A percentile compares a stretch with the other conserved stretches of the same genome.
Conservation (phyloP, 805 yeast species). For the Yamadazyma akitaensis region DNA sequence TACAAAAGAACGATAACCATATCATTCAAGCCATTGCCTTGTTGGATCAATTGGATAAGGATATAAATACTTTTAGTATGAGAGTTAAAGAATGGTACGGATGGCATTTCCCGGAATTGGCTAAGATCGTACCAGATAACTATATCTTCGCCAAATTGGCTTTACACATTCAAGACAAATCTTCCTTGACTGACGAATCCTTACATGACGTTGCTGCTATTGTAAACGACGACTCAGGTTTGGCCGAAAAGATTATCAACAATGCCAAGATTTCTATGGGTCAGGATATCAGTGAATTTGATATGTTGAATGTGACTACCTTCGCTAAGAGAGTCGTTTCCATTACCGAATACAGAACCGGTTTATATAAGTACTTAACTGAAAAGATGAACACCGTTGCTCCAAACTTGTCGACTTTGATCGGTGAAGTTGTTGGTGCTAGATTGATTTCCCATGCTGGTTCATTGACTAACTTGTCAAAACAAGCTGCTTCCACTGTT, state of each 20-base stretch:
- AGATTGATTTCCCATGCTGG: conserved; percentile 98
- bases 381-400: conserved; percentile 98
- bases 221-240: conserved; percentile 85
- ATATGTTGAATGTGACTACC: conserved; percentile 84
- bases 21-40: conserved; percentile 98
- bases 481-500: conserved; percentile 98
- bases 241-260: conserved; percentile 85
- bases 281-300: conserved; percentile 93
- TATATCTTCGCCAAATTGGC: conserved; percentile 81
- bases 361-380: conserved; percentile 78
- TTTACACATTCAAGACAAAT: conserved; percentile 80
- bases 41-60: conserved; percentile 96
- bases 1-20: conserved; percentile 98
- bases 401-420: conserved; percentile 92
- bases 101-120: conserved; percentile 98
- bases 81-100: conserved; percentile 98
- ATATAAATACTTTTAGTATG: conserved; percentile 95
- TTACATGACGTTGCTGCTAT: conserved; percentile 90
- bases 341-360: conserved; percentile 84
- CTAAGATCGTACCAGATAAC: conserved; percentile 87
- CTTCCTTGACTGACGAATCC: conserved; percentile 85
- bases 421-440: conserved; percentile 99
- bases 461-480: conserved; percentile 91
- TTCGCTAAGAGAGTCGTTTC: conserved; percentile 94
- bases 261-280: conserved; percentile 98